Percentiles rank a stretch among this genome's conserved stretches.
phyloP scores from a whole-genome alignment of 2,329 filamentous ascomycete species.

The Fusarium newnesense region DNA sequence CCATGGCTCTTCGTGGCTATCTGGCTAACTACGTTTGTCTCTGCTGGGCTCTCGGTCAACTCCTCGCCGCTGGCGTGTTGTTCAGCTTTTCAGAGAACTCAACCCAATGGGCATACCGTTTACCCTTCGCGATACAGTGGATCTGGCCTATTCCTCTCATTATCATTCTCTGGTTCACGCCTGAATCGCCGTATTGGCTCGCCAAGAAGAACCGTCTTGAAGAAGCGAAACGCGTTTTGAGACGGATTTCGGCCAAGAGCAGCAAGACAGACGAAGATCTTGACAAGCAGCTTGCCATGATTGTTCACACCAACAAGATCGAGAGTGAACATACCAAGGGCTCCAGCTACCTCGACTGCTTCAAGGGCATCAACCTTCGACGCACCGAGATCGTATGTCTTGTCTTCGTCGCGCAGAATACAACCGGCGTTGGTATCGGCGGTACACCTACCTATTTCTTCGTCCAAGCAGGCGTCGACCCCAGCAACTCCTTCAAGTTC shows the following conservation, averaged over 20 bases:
- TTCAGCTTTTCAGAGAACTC: slow-evolving; percentile 17
- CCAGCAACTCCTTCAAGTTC: slow-evolving; percentile 53
- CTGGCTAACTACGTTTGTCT: slow-evolving; percentile 56
- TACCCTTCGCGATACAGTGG: slow-evolving; percentile 54
- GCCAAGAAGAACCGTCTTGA: slow-evolving; percentile 43
- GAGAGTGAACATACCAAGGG: slow-evolving; percentile 54
- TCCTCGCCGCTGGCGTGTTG: slow-evolving; percentile 50
- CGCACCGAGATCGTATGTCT: slow-evolving; percentile 59
- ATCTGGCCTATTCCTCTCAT: slow-evolving; percentile 47
- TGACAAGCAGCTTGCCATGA: slow-evolving; percentile 67
- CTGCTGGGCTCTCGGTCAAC: slow-evolving; percentile 55
- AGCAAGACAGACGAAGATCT: slow-evolving; percentile 52
- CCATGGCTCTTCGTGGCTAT: slow-evolving; percentile 53
- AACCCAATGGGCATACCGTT: slow-evolving; percentile 49
- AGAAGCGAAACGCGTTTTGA: slow-evolving; percentile 43
- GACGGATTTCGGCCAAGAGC: slow-evolving; percentile 48
- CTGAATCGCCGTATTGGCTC: slow-evolving; percentile 51
- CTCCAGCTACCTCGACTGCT: slow-evolving; percentile 57
- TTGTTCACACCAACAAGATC: slow-evolving; percentile 65
- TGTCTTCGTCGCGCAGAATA: slow-evolving; percentile 54
- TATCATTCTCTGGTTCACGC: slow-evolving; percentile 44
- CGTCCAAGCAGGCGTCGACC: slow-evolving; percentile 54
- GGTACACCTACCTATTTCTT: slow-evolving; percentile 61
- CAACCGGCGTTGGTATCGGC: slow-evolving; percentile 52
- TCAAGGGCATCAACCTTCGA: slow-evolving; percentile 57